Percentiles rank a stretch among this genome's conserved stretches.
Evolutionary conservation across 2,329 filamentous ascomycete species (phyloP).

Genomic region (Epichloe typhina): DNA sequence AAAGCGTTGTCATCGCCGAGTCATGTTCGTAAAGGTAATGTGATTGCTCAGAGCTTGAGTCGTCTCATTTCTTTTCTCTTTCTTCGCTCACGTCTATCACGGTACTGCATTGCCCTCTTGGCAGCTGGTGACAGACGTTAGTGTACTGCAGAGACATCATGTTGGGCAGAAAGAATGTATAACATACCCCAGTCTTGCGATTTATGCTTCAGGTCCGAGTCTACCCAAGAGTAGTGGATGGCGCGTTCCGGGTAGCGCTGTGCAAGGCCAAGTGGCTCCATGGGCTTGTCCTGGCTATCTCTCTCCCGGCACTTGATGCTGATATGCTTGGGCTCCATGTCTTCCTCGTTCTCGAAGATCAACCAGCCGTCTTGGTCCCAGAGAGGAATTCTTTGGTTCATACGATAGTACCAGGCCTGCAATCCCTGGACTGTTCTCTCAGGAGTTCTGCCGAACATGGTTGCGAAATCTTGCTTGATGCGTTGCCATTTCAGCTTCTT

Average conservation of each 20-base stretch:
- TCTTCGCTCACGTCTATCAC: slow-evolving; percentile 23
- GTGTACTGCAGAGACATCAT: neutral
- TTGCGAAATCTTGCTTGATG: slow-evolving; percentile 25
- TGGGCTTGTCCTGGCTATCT: slow-evolving; percentile 23
- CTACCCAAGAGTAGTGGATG: slow-evolving; percentile 32
- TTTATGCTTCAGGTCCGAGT: slow-evolving; percentile 22
- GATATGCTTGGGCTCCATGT: slow-evolving; percentile 23
- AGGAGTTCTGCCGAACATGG: slow-evolving; percentile 24
- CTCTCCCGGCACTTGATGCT: slow-evolving; percentile 27
- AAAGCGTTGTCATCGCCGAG: slow-evolving; percentile 6
- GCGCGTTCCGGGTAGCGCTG: slow-evolving; percentile 35
- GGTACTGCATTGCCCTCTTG: slow-evolving; percentile 23
- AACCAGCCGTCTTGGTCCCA: slow-evolving; percentile 28
- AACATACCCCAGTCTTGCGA: slow-evolving; percentile 29
- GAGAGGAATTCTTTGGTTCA: slow-evolving; percentile 28
- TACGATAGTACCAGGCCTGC: slow-evolving; percentile 31
- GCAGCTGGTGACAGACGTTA: slow-evolving; percentile 13
- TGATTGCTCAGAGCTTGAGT: slow-evolving; percentile 20
- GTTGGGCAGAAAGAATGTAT: neutral
- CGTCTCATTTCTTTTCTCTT: slow-evolving; percentile 26
- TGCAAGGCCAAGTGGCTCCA: slow-evolving; percentile 23
- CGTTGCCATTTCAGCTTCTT: slow-evolving; percentile 29
- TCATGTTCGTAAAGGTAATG: neutral
- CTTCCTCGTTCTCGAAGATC: slow-evolving; percentile 25
- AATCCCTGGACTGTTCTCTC: slow-evolving; percentile 27